These are phyloP conservation scores for Diaporthe destruens DNA, from an alignment of 2,329 filamentous ascomycete genomes.

Conservation along the genomic window DNA sequence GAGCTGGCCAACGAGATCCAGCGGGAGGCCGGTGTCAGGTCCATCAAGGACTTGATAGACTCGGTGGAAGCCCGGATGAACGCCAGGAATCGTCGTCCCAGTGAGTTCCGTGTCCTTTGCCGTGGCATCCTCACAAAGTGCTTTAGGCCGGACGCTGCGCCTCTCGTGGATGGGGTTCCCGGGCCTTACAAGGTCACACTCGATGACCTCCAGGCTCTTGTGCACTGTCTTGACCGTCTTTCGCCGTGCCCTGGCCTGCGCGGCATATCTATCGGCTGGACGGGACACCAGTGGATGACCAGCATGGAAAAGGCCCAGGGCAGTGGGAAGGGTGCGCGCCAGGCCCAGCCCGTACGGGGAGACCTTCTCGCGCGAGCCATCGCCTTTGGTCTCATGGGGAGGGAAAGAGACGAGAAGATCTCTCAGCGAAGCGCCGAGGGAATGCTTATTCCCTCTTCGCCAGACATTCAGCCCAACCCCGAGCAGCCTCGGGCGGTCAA, in stretches of 20 bases:
- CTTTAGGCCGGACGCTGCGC: background rate
- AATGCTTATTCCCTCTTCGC: too few species aligned
- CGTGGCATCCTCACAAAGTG: background rate
- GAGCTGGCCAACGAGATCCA: background rate
- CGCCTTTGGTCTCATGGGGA: background rate
- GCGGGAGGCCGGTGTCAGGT: background rate
- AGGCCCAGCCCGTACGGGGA: too few species aligned
- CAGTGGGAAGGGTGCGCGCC: too few species aligned
- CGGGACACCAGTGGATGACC: too few species aligned
- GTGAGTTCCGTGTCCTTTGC: background rate
- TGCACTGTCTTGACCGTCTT: background rate
- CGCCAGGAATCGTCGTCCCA: too few species aligned
- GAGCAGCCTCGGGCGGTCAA: too few species aligned
- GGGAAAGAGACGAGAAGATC: background rate
- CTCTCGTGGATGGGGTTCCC: background rate
- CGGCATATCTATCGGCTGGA: too few species aligned
- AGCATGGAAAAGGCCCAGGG: too few species aligned
- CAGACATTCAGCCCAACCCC: too few species aligned
- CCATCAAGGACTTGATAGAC: background rate
- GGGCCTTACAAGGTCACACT: background rate
- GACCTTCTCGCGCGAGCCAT: background rate
- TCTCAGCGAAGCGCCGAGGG: too few species aligned
- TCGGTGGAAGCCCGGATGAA: background rate
- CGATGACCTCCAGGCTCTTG: background rate
- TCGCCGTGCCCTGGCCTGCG: too few species aligned